These are phyloP conservation scores for Acephala macrosclerotiorum DNA, from an alignment of 2,329 filamentous ascomycete species.

Conservation along the genomic window DNA sequence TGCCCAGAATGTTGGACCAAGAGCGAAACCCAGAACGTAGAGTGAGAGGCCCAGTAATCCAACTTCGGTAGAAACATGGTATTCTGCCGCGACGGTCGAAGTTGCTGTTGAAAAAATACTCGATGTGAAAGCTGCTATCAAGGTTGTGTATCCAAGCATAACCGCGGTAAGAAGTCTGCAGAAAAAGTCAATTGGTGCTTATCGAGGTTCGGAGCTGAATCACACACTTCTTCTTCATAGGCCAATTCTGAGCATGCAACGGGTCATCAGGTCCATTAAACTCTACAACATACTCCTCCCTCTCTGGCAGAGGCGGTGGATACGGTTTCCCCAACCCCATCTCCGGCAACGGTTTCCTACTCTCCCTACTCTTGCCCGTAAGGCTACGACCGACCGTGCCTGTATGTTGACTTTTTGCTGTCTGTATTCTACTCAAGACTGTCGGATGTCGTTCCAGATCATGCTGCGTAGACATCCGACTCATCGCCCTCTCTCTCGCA, in stretches of 20 bases:
- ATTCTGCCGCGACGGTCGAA: conserved; percentile 60
- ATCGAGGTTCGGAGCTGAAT: conserved; percentile 35
- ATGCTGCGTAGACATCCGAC: conserved; percentile 67
- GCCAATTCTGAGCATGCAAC: conserved; percentile 88
- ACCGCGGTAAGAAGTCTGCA: conserved; percentile 65
- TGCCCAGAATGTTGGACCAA: conserved; percentile 75
- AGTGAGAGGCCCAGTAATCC: conserved; percentile 71
- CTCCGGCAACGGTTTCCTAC: conserved; percentile 65
- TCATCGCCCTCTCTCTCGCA: conserved; percentile 57
- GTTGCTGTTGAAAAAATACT: conserved; percentile 78
- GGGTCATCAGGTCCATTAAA: conserved; percentile 87
- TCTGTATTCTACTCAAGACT: conserved; percentile 74
- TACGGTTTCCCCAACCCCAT: conserved; percentile 80
- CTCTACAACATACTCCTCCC: conserved; percentile 82
- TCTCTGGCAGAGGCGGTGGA: conserved; percentile 72
- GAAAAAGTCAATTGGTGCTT: conserved; percentile 36
- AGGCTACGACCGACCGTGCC: conserved; percentile 70
- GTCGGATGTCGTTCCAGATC: conserved; percentile 76
- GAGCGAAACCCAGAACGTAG: conserved; percentile 76
- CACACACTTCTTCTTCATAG: conserved; percentile 75
- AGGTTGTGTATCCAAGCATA: conserved; percentile 77
- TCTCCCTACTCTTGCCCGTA: conserved; percentile 54
- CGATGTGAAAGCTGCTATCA: conserved; percentile 75
- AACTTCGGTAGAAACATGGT: conserved; percentile 67
- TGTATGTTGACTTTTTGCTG: conserved; percentile 73